phyloP scores from a whole-genome alignment of 441 rosid genomes.

The Viola pubescens region DNA sequence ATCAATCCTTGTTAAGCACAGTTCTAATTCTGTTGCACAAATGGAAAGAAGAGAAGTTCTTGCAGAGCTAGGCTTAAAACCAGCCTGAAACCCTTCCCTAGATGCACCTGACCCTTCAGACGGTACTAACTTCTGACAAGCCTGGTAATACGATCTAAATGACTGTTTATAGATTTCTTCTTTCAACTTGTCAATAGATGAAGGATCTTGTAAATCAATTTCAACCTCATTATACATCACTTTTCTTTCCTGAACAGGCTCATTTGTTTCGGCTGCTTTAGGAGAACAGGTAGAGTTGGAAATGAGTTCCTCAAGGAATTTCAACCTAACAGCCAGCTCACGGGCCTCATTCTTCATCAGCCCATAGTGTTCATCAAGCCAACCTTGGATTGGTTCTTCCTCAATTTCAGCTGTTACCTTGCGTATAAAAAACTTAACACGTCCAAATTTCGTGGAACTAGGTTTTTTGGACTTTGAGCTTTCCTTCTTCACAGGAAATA shows the following conservation, averaged over 20 bases:
- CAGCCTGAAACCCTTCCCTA: conserved; percentile 82
- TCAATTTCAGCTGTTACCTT: conserved; percentile 85
- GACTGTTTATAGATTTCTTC: conserved; percentile 69
- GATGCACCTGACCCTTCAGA: conserved; percentile 91
- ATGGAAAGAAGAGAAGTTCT: conserved; percentile 80
- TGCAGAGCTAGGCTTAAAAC: conserved; percentile 70
- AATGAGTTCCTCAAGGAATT: conserved; percentile 69
- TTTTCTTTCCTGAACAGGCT: conserved; percentile 42
- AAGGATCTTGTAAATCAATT: conserved; percentile 58
- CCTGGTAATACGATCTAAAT: conserved; percentile 78
- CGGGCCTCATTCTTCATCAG: conserved; percentile 80
- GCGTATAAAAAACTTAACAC: conserved; percentile 69
- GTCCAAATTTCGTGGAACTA: conserved; percentile 59
- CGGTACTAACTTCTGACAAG: conserved; percentile 68
- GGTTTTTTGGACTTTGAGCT: conserved; percentile 67
- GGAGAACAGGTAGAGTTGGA: conserved; percentile 37
- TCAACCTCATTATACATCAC: conserved; percentile 51
- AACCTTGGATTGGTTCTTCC: conserved; percentile 98
- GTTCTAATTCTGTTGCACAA: conserved; percentile 82
- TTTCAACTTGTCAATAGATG: conserved; percentile 48
- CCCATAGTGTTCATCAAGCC: conserved; percentile 97
- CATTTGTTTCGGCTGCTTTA: conserved; percentile 52
- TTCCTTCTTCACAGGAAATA: conserved; percentile 56
- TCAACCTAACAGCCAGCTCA: conserved; percentile 91
- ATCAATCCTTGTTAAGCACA: conserved; percentile 67